Conservation (phyloP, 352 stramenopile genomes). For the Nothophytophthora sp. region DNA sequence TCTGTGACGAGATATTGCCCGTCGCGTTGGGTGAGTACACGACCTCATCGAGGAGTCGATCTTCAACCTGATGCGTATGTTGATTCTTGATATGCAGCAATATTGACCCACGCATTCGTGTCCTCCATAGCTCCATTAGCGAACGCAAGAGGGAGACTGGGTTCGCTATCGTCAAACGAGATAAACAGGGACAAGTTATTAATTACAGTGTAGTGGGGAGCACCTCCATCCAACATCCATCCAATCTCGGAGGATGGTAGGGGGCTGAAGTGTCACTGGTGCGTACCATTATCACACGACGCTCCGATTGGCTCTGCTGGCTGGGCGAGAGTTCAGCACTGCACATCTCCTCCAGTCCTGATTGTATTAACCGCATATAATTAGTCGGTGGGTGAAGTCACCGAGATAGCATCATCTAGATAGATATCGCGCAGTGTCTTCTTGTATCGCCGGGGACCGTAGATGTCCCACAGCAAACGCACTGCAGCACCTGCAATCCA, state of each 20-base stretch:
- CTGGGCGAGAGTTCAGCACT: neutral
- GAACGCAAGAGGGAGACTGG: neutral
- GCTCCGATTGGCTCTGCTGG: neutral
- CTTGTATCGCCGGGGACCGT: too few relatives aligned
- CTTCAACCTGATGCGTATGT: neutral
- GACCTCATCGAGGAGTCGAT: slow-evolving; percentile 9
- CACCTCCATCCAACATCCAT: neutral
- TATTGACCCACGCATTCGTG: neutral
- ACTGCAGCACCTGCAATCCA: too few relatives aligned
- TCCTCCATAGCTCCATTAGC: neutral
- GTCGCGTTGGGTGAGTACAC: slow-evolving; percentile 10
- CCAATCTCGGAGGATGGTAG: neutral
- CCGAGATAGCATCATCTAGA: too few relatives aligned
- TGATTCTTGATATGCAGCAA: neutral
- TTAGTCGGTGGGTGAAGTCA: too few relatives aligned
- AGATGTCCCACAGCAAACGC: too few relatives aligned
- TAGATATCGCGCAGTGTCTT: too few relatives aligned
- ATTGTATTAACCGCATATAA: neutral
- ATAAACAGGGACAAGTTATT: neutral
- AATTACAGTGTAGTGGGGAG: too few relatives aligned
- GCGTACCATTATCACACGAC: neutral
- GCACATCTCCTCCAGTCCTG: neutral
- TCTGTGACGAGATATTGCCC: slow-evolving; percentile 5
- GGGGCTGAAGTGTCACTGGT: neutral
- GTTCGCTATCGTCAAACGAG: neutral